Percentiles rank a stretch among this genome's conserved stretches.
Conservation (phyloP, 1,284 basidiomycete genomes). For the Vanrija sp. region DNA sequence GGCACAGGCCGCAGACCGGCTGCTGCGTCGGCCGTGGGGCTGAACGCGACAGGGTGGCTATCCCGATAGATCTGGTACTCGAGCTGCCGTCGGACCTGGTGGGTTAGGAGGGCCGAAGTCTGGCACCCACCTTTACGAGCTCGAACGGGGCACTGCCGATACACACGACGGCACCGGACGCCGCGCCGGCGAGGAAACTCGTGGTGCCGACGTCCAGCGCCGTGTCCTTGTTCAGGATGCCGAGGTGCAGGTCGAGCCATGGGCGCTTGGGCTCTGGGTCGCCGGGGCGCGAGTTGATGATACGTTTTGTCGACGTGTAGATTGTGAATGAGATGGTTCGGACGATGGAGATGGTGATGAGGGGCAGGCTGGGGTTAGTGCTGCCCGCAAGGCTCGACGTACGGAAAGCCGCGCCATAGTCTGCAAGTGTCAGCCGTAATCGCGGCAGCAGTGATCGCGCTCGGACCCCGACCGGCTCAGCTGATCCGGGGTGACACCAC, state of each 20-base stretch:
- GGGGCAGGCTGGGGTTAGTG: conserved; percentile 62
- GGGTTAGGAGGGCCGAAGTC: not conserved
- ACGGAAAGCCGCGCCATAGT: conserved; percentile 48
- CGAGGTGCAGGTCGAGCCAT: conserved; percentile 35
- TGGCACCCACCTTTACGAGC: conserved; percentile 75
- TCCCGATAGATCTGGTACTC: conserved; percentile 74
- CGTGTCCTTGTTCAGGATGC: conserved; percentile 34
- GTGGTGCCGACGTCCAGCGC: conserved; percentile 67
- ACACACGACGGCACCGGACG: conserved; percentile 46
- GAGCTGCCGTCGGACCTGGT: conserved; percentile 78
- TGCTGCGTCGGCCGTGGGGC: not conserved
- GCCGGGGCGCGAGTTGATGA: conserved; percentile 54
- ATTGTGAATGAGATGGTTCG: conserved; percentile 88
- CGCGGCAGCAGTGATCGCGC: no score
- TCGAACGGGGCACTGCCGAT: conserved; percentile 79
- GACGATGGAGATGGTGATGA: conserved; percentile 94
- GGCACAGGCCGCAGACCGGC: conserved; percentile 8
- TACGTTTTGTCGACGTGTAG: conserved; percentile 82
- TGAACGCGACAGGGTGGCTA: conserved; percentile 32
- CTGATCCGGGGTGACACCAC: no score
- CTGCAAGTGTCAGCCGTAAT: conserved; percentile 14
- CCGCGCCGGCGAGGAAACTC: conserved; percentile 43
- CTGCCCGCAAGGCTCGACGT: conserved; percentile 2
- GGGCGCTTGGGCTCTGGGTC: conserved; percentile 12
- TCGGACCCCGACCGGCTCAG: no score